Evolutionary conservation across 352 stramenopile genomes (phyloP).

Genomic region (Phytopythium aichiense): DNA sequence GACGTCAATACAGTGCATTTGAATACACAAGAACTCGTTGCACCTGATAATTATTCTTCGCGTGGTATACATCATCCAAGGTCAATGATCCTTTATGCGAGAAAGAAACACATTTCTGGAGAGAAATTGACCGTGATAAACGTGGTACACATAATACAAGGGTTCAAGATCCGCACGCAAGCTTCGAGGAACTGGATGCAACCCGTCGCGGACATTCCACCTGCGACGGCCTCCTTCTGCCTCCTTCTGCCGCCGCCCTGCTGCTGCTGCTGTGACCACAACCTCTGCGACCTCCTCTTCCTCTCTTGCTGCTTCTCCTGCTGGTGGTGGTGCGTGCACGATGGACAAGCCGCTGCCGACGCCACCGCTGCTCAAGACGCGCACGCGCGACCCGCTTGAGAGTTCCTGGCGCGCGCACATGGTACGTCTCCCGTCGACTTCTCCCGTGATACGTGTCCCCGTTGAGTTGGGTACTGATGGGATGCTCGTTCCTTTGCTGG

Average conservation of each 20-base stretch:
- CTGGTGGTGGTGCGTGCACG: not conserved
- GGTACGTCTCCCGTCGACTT: conserved; percentile 19
- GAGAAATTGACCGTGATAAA: too few species aligned
- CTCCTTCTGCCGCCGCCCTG: too few species aligned
- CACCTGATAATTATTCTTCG: not conserved
- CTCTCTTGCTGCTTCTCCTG: not conserved
- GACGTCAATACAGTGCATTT: conserved; percentile 1
- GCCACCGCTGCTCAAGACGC: conserved; percentile 60
- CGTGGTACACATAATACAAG: not conserved
- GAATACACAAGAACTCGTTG: not conserved
- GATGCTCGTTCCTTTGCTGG: not conserved
- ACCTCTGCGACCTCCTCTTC: too few species aligned
- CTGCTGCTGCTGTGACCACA: too few species aligned
- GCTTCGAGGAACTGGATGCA: not conserved
- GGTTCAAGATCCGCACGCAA: not conserved
- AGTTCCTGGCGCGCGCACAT: conserved; percentile 87
- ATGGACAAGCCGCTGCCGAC: conserved; percentile 15
- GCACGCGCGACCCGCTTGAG: conserved; percentile 79
- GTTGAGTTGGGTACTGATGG: not conserved
- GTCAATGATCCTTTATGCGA: not conserved
- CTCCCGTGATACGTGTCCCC: too few species aligned
- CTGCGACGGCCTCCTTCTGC: too few species aligned
- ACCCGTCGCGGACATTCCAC: not conserved
- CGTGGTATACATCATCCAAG: not conserved
- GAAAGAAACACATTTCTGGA: too few species aligned